phyloP scores from a whole-genome alignment of 2,329 filamentous ascomycete genomes.

The Neofusicoccum kwambonambiense region DNA sequence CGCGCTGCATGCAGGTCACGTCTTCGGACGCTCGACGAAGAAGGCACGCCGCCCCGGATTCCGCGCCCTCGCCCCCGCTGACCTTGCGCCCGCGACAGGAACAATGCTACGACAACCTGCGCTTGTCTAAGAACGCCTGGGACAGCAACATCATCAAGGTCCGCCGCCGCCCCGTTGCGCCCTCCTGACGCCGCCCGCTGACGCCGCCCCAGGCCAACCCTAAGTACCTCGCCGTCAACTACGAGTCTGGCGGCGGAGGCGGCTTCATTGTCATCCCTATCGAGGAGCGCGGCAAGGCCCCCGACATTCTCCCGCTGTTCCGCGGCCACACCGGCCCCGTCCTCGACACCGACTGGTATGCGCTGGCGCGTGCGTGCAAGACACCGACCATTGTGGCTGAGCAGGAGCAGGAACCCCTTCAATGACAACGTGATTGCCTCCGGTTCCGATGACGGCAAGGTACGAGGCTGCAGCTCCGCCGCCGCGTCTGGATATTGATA shows the following conservation, averaged over 20 bases:
- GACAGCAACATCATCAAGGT: constrained; percentile 98
- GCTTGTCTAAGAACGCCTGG: constrained; percentile 98
- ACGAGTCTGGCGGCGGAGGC: constrained; percentile 93
- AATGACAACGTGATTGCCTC: constrained; percentile 92
- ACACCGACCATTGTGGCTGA: constrained; percentile 3
- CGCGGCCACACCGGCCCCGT: constrained; percentile 94
- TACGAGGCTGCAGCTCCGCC: constrained; percentile 26
- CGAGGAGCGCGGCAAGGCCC: constrained; percentile 83
- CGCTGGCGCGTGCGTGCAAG: constrained; percentile 7
- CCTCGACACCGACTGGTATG: constrained; percentile 91
- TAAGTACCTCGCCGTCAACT: constrained; percentile 95
- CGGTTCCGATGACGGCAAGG: constrained; percentile 92
- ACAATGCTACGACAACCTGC: constrained; percentile 97
- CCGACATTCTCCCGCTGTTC: constrained; percentile 91
- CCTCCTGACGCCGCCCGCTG: constrained; percentile 30
- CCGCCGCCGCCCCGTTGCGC: constrained; percentile 32
- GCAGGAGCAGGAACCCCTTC: constrained; percentile 75
- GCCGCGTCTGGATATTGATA: constrained; percentile 21
- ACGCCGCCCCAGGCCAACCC: constrained; percentile 72
- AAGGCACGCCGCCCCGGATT: constrained; percentile 55
- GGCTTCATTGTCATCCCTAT: constrained; percentile 95
- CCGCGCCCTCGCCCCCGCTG: constrained; percentile 21
- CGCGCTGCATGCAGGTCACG: constrained; percentile 68
- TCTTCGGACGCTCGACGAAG: constrained; percentile 92
- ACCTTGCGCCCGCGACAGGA: constrained; percentile 52